Evolutionary conservation across 1,284 basidiomycete genomes (phyloP).

Genomic region (Xerocomus amazonicus): DNA sequence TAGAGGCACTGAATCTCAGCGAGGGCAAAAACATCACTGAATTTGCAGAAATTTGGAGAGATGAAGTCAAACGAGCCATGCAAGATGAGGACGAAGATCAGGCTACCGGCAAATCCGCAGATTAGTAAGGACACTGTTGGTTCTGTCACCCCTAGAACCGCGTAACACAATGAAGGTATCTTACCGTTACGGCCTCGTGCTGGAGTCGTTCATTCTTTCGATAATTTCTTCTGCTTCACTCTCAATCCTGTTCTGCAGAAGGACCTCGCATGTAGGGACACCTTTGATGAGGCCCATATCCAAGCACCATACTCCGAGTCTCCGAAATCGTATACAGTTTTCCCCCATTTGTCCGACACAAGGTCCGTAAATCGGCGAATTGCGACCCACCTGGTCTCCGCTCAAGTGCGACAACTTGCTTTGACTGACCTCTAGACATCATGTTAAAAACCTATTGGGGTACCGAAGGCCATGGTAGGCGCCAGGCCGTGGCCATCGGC

Average conservation of each 20-base stretch:
- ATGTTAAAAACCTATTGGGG: conserved; percentile 50
- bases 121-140: neutral
- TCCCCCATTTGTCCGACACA: conserved; percentile 78
- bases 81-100: conserved; percentile 13
- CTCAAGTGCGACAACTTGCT: conserved; percentile 83
- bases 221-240: conserved; percentile 75
- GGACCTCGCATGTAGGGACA: conserved; percentile 78
- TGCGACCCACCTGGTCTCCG: conserved; percentile 78
- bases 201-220: conserved; percentile 41
- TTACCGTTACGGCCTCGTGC: conserved; percentile 44
- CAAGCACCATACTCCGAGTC: conserved; percentile 89
- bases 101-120: neutral
- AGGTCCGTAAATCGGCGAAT: conserved; percentile 85
- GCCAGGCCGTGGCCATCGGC: conserved; percentile 82
- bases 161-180: conserved; percentile 1
- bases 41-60: conserved; percentile 68
- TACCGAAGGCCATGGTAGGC: conserved; percentile 80
- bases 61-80: conserved; percentile 49
- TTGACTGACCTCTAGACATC: conserved; percentile 45
- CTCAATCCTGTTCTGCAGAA: conserved; percentile 67
- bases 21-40: conserved; percentile 67
- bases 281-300: conserved; percentile 86
- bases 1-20: conserved; percentile 80
- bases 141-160: neutral
- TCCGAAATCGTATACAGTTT: conserved; percentile 79